Percentiles rank a stretch among this genome's conserved stretches.
Conservation (phyloP, 2,329 filamentous ascomycete genomes). For the Ophiocordyceps camponoti-leonardi region DNA sequence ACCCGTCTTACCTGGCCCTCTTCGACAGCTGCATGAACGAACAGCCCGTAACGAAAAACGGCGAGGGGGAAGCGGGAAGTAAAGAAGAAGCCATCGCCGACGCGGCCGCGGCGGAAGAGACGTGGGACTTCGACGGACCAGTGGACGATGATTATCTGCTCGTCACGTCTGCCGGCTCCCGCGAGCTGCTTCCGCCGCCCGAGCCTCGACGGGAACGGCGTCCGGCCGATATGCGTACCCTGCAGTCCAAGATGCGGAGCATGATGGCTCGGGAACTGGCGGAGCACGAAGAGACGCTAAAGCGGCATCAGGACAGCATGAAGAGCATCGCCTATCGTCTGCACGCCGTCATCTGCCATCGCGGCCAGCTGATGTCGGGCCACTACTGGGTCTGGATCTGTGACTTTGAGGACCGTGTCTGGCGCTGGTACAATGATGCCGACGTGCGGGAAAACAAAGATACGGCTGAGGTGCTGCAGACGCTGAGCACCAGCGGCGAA, state of each 20-base stretch:
- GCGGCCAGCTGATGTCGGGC: conserved; percentile 53
- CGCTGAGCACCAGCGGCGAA: conserved; percentile 51
- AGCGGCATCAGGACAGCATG: conserved; percentile 27
- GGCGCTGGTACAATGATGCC: conserved; percentile 91
- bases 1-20: conserved; percentile 10
- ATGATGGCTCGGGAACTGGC: conserved; percentile 25
- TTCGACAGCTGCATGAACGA: conserved; percentile 11
- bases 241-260: conserved; percentile 18
- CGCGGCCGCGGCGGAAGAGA: conserved; percentile 8
- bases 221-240: conserved; percentile 5
- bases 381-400: conserved; percentile 97
- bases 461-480: conserved; percentile 49
- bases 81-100: conserved; percentile 1
- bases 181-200: neutral
- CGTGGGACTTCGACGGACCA: conserved; percentile 20
- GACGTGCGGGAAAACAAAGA: conserved; percentile 54
- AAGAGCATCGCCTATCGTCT: conserved; percentile 59
- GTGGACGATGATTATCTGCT: conserved; percentile 18
- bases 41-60: conserved; percentile 2
- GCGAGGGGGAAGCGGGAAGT: neutral
- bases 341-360: conserved; percentile 87
- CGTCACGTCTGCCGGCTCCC: conserved; percentile 6
- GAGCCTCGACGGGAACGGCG: conserved; percentile 1
- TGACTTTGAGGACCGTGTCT: conserved; percentile 66
- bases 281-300: conserved; percentile 10